Evolutionary conservation across 768 basidiomycete genomes (phyloP), one percentile per base, ranked within the genome.

Genomic region (Hortiboletus campestris): DNA sequence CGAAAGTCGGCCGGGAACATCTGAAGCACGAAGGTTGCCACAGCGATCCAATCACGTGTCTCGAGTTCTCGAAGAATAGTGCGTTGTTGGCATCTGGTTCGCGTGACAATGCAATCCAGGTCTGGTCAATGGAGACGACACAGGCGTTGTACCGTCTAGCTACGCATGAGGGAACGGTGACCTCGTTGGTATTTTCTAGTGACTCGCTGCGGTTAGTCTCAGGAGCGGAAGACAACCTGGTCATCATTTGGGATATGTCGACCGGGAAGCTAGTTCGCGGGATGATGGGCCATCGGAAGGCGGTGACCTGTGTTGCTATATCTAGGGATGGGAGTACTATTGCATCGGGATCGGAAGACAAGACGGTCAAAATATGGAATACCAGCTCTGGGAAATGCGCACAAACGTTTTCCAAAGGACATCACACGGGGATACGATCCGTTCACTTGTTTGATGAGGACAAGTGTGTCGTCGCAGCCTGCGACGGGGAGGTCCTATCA

Each of bases 291-390:
- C 68, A 70, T 49, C 57, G 29, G 10, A 57, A 52, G 19, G 10
- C 42, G 2, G 58, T 63, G 29, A 53, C 49, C 11, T 64, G 62
- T 9, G 42, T 69, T 20, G 53, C 56, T 12, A 42, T 70, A 11
- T 70, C 69, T 9, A 28, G 29, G 14, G 48, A 67, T 51, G 63
- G 66, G 20, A 29, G 4, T 19, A 42, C 40, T 2, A 2, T 65
- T 6, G 68, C 55, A 9, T 63, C 68, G 2, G 66, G 66, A 22
- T 71, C 67, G 4, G 49, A 62, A 32, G 68, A 70, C 47, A 59
- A 59, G 31, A 63, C 65, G 0, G 31, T 67, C 28, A 67, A 63
- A 29, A 45, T 68, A 29, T 70, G 68, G 68, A 59, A 66, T 16
- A 29, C 42, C 10, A 17, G 6, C 2, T 52, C 63, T 0, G 68